These are phyloP conservation scores for Protostelium mycophagum DNA, from an alignment of 78 protist species.

Conservation along the genomic window DNA sequence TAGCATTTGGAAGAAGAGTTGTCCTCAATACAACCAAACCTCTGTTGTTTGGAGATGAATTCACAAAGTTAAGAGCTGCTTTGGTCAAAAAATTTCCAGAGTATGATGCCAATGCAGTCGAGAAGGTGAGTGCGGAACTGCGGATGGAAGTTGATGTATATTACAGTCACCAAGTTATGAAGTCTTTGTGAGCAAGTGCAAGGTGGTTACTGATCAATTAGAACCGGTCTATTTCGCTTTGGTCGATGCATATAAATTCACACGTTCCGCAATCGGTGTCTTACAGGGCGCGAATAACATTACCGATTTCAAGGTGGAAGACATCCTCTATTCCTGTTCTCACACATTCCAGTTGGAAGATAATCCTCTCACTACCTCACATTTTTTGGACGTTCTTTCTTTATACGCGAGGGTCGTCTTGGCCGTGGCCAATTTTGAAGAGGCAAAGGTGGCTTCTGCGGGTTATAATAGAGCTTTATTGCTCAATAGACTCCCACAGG, in stretches of 20 bases:
- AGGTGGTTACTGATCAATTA: slow-evolving; percentile 39
- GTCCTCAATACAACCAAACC: slow-evolving; percentile 30
- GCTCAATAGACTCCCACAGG: background rate
- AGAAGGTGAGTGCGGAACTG: background rate
- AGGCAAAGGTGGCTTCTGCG: background rate
- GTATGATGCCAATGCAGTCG: slow-evolving; percentile 21
- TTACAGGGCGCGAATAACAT: slow-evolving; percentile 23
- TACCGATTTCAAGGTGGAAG: slow-evolving; percentile 15
- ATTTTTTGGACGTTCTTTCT: slow-evolving; percentile 15
- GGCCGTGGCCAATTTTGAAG: slow-evolving; percentile 2
- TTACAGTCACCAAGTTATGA: slow-evolving; percentile 26
- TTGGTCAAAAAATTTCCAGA: slow-evolving; percentile 51
- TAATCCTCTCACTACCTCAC: slow-evolving; percentile 23
- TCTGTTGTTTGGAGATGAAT: slow-evolving; percentile 32
- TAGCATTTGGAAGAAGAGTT: slow-evolving; percentile 12
- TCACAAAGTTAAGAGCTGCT: slow-evolving; percentile 27
- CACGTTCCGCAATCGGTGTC: slow-evolving; percentile 10
- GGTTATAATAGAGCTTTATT: background rate
- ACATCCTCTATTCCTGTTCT: slow-evolving; percentile 12
- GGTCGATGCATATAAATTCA: slow-evolving; percentile 43
- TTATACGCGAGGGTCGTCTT: slow-evolving; percentile 14
- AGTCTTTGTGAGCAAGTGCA: slow-evolving; percentile 18
- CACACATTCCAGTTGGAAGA: slow-evolving; percentile 15
- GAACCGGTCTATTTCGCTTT: slow-evolving; percentile 47
- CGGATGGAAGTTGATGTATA: too few species aligned